phyloP scores from a whole-genome alignment of 495 filamentous ascomycete genomes.

The Platismatia glauca region DNA sequence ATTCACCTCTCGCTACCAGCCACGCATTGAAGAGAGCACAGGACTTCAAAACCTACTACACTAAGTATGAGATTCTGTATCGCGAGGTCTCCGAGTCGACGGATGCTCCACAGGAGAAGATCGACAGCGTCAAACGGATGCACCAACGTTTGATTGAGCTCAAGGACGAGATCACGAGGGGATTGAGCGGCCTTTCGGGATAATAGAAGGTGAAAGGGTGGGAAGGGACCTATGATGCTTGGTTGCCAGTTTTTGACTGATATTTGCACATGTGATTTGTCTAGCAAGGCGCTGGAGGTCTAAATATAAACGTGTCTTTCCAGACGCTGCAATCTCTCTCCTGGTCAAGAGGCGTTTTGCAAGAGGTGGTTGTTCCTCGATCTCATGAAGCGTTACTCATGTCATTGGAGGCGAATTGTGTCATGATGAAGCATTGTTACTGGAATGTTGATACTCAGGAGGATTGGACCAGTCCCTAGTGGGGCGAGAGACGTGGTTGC shows the following conservation, averaged over 20 bases:
- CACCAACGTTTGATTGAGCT: constrained; percentile 49
- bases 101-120: constrained; percentile 45
- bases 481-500: background rate
- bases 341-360: background rate
- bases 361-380: background rate
- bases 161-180: constrained; percentile 59
- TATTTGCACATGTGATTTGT: constrained; percentile 11
- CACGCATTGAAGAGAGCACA: constrained; percentile 46
- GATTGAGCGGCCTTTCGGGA: constrained; percentile 27
- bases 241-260: constrained; percentile 12
- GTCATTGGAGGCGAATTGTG: background rate
- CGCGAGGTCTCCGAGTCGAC: constrained; percentile 43
- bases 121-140: constrained; percentile 52
- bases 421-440: background rate
- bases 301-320: background rate
- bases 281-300: constrained; percentile 19
- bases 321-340: background rate
- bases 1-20: constrained; percentile 35
- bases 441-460: background rate
- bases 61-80: constrained; percentile 55
- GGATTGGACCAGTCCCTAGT: background rate
- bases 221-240: constrained; percentile 19
- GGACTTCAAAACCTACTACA: constrained; percentile 53
- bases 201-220: constrained; percentile 28
- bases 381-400: background rate